Conservation (phyloP, 306 rosid genomes). For the Rosa multiflora region DNA sequence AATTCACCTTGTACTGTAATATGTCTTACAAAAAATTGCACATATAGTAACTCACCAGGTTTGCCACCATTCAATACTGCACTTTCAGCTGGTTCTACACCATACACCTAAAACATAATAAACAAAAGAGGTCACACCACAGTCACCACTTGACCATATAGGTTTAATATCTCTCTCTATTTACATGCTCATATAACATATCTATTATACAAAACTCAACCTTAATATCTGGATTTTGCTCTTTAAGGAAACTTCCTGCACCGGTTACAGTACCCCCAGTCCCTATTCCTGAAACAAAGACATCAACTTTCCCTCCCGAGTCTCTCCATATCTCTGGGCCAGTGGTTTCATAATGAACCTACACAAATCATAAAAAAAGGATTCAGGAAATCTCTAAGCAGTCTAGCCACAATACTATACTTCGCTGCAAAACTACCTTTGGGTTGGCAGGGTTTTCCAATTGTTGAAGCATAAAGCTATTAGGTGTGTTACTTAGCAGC, state of each 20-base stretch:
- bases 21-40: no score
- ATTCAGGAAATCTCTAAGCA: not conserved
- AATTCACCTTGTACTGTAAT: no score
- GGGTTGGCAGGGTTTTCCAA: constrained; percentile 73
- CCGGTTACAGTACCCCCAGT: constrained; percentile 80
- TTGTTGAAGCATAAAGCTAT: constrained; percentile 50
- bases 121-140: not conserved
- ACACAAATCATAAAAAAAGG: constrained; percentile 7
- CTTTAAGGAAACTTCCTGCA: constrained; percentile 72
- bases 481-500: constrained; percentile 47
- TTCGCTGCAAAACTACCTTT: constrained; percentile 29
- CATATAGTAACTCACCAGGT: constrained; percentile 43
- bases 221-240: constrained; percentile 70
- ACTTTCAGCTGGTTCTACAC: constrained; percentile 82
- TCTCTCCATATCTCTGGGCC: constrained; percentile 95
- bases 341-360: constrained; percentile 87
- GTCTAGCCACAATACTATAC: not conserved
- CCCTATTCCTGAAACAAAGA: constrained; percentile 71
- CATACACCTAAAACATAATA: constrained; percentile 48
- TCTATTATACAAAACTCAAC: constrained; percentile 26
- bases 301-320: constrained; percentile 63
- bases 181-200: no score
- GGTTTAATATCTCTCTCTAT: not conserved
- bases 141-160: not conserved
- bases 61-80: constrained; percentile 75